Conservation (phyloP, 306 rosid genomes). For the Vigna radiata region DNA sequence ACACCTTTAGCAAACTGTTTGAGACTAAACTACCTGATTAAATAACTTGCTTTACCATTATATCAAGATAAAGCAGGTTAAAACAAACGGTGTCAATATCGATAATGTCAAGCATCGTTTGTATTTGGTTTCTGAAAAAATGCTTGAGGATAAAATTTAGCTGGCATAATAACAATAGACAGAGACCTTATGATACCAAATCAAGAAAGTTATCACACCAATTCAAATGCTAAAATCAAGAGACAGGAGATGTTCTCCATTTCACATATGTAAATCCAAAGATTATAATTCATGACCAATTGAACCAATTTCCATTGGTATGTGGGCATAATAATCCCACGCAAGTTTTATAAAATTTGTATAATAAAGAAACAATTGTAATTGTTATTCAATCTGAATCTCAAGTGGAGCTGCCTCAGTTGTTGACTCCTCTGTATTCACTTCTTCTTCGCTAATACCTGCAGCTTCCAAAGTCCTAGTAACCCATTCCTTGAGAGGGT, state of each 20-base stretch:
- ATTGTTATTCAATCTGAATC: conserved; percentile 78
- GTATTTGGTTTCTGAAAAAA: conserved; percentile 25
- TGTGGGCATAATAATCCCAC: conserved; percentile 28
- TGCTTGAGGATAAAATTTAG: conserved; percentile 16
- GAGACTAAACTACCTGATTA: conserved; percentile 1
- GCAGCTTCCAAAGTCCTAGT: conserved; percentile 81
- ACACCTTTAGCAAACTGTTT: background rate
- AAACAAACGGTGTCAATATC: conserved; percentile 13
- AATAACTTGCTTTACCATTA: background rate
- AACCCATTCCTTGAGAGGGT: conserved; percentile 93
- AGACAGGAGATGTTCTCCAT: background rate
- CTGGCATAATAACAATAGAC: conserved; percentile 28
- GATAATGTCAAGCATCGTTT: background rate
- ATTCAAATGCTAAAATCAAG: conserved; percentile 5
- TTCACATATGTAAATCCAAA: background rate
- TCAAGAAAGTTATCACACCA: conserved; percentile 19
- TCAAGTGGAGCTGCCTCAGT: conserved; percentile 71
- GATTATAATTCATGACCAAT: conserved; percentile 28
- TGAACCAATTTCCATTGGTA: conserved; percentile 28
- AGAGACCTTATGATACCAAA: conserved; percentile 5
- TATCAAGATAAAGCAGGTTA: conserved; percentile 16
- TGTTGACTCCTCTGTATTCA: conserved; percentile 53
- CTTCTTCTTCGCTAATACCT: conserved; percentile 66
- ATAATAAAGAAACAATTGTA: conserved; percentile 20
- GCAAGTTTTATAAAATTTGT: conserved; percentile 10